Conservation (phyloP, 1,284 basidiomycete genomes). For the Ganoderma resinaceum region DNA sequence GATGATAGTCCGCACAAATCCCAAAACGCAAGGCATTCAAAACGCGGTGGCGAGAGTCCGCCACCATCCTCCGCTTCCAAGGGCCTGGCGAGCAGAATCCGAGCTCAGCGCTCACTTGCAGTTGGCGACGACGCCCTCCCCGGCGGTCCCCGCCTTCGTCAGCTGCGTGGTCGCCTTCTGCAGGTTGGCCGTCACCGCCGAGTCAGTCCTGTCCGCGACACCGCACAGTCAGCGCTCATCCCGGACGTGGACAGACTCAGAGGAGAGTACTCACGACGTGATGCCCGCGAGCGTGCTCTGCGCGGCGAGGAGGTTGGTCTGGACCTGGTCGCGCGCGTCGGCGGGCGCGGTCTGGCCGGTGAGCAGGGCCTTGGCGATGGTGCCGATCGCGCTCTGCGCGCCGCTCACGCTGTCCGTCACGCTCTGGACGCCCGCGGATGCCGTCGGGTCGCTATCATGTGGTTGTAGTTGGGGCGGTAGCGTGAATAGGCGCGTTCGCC, state of each 20-base stretch:
- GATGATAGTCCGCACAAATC: neutral
- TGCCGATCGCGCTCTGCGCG: conserved; percentile 42
- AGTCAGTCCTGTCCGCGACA: conserved; percentile 27
- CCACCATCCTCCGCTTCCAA: neutral
- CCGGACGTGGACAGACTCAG: neutral
- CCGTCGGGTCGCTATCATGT: conserved; percentile 37
- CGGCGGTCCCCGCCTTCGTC: conserved; percentile 25
- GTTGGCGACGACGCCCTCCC: conserved; percentile 36
- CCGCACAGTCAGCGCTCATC: neutral
- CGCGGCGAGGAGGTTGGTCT: conserved; percentile 40
- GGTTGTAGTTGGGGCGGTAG: conserved; percentile 29
- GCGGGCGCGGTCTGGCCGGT: conserved; percentile 44
- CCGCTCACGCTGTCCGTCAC: conserved; percentile 39
- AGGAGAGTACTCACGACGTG: conserved; percentile 39
- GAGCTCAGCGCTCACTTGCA: conserved; percentile 23
- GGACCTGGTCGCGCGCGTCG: conserved; percentile 44
- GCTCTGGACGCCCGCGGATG: conserved; percentile 34
- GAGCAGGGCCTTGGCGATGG: conserved; percentile 44
- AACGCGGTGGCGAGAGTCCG: neutral
- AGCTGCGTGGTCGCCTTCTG: conserved; percentile 32
- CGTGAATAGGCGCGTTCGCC: neutral
- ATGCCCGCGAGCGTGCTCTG: conserved; percentile 41
- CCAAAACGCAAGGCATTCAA: neutral
- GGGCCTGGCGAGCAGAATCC: neutral
- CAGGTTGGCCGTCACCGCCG: conserved; percentile 22